Evolutionary conservation across 192 early-diverging fungal genomes (phyloP), one percentile per base, ranked within the genome.

Genomic region (Coemansia sp.): DNA sequence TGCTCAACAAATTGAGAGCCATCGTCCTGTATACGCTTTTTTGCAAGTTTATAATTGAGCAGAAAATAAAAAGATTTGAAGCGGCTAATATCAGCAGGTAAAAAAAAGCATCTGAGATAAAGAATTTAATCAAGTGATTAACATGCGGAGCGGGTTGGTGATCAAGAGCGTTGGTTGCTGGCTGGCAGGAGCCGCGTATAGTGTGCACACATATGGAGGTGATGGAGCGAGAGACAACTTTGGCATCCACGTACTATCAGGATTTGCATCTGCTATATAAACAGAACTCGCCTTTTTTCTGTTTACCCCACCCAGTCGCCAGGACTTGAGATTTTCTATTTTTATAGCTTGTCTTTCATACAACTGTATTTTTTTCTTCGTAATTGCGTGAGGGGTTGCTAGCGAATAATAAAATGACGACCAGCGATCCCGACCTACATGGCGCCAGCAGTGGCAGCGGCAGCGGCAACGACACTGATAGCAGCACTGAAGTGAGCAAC

Each of bases 1-100:
- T 66, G 56, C 67, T 62, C 55, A 77, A 60, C 41, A 65, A 66
- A 41, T 55, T 65, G 43, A 77, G 60, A 56, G 60, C 74, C 74
- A 77, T 77, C 56, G 63, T 66, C 63, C 37, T 34, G 38, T 28
- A 28, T 47, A 26, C 23, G 23, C 23, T 1, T 26, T 1, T 26
- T 26, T 26, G 23, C 23, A 26, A 26, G 1, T 26, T 26, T 26
- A 26, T 26, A 26, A 26, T 26, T 26, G 23, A 26, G n/a, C 43
- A 50, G 51, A 43, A 46, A 64, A 48, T 16, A 37, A 20, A 56
- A 32, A 50, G 31, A 32, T 36, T 36, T 32, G 31, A 50, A 8
- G 31, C 48, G 48, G 39, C 39, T 40, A 14, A 40, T 40, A 11
- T 40, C 39, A 6, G 2, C 6, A 3, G 39, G 11, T 26, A 26